Evolutionary conservation across 768 basidiomycete genomes (phyloP).

Genomic region (Sarcodon sp.): DNA sequence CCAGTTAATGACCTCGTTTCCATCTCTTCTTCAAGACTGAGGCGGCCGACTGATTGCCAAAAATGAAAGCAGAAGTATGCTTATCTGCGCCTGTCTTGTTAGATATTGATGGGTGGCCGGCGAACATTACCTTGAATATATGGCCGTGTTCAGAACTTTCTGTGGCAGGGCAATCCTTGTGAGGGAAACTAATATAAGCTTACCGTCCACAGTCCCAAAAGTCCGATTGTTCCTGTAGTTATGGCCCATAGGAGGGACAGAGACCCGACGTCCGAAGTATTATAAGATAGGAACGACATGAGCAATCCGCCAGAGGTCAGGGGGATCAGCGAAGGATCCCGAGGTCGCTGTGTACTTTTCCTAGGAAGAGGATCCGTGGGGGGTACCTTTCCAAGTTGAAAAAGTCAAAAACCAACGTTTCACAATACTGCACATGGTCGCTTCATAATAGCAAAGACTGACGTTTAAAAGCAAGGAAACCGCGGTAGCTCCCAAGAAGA

Average conservation of each 20-base stretch:
- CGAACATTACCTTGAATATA: slow-evolving; percentile 42
- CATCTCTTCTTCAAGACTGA: slow-evolving; percentile 21
- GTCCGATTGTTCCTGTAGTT: slow-evolving; percentile 35
- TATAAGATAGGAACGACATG: slow-evolving; percentile 56
- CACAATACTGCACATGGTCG: too few species aligned
- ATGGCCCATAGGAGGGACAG: slow-evolving; percentile 39
- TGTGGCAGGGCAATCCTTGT: background rate
- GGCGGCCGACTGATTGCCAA: slow-evolving; percentile 47
- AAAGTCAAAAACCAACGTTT: background rate
- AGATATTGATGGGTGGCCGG: slow-evolving; percentile 40
- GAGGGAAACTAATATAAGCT: slow-evolving; percentile 14
- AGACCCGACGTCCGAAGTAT: slow-evolving; percentile 41
- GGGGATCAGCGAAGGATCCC: slow-evolving; percentile 57
- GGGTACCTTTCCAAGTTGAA: background rate
- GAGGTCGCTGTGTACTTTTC: too few species aligned
- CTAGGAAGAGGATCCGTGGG: background rate
- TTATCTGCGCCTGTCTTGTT: slow-evolving; percentile 76
- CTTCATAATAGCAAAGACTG: slow-evolving; percentile 7
- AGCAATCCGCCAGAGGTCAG: slow-evolving; percentile 38
- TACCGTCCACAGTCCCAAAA: slow-evolving; percentile 68
- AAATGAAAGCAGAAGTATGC: slow-evolving; percentile 67
- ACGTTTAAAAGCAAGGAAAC: slow-evolving; percentile 50
- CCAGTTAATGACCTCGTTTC: slow-evolving; percentile 10
- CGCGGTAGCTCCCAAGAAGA: slow-evolving; percentile 43
- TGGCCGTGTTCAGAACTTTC: background rate